phyloP scores from a whole-genome alignment of 2,329 filamentous ascomycete genomes.

The Aspergillus brunneoviolaceus region DNA sequence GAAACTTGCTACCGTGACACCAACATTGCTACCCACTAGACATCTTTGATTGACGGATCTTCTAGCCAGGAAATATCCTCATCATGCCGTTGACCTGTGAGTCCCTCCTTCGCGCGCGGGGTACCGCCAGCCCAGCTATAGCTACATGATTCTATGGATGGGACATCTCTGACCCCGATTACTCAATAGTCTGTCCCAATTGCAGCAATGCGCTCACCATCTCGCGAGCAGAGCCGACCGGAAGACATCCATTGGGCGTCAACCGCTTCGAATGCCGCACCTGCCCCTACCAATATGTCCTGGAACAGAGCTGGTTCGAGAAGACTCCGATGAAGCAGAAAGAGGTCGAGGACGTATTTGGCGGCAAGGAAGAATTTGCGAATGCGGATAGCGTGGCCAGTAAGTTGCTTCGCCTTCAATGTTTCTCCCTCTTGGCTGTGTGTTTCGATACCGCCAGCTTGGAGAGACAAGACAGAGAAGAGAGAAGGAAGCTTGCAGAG shows the following conservation, averaged over 20 bases:
- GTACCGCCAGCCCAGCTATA: neutral
- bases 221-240: conserved; percentile 40
- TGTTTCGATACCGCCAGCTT: neutral
- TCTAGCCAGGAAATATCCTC: conserved; percentile 6
- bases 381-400: conserved; percentile 79
- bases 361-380: conserved; percentile 83
- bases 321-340: conserved; percentile 77
- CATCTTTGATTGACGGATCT: conserved; percentile 4
- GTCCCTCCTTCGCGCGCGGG: conserved; percentile 13
- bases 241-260: conserved; percentile 42
- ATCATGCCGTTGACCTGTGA: conserved; percentile 43
- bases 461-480: too few relatives aligned
- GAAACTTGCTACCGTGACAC: conserved; percentile 1
- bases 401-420: conserved; percentile 35
- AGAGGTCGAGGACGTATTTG: conserved; percentile 86
- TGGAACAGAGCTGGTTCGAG: conserved; percentile 78
- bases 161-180: conserved; percentile 12
- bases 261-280: conserved; percentile 95
- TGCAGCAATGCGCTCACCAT: conserved; percentile 52
- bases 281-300: conserved; percentile 86
- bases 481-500: neutral
- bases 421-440: neutral
- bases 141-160: neutral
- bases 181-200: conserved; percentile 47
- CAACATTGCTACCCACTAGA: neutral